Evolutionary conservation across 192 early-diverging fungal genomes (phyloP).

Genomic region (Diversispora eburnea): DNA sequence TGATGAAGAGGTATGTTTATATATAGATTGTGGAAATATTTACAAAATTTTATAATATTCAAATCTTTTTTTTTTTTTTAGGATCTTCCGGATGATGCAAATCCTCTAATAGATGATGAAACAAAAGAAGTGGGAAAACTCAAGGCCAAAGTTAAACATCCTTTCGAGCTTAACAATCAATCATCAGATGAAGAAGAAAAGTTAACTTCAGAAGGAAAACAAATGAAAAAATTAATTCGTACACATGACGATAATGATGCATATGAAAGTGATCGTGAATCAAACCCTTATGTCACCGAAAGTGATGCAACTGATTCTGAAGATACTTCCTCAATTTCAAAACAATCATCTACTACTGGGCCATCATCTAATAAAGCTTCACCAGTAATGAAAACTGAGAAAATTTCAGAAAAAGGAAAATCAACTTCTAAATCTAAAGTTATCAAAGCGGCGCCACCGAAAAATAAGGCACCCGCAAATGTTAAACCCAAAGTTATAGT

Average conservation of each 20-base stretch:
- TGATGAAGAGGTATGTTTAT: conserved; percentile 61
- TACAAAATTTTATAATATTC: not conserved
- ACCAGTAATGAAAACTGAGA: not conserved
- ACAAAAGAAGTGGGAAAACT: conserved; percentile 22
- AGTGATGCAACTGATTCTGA: conserved; percentile 17
- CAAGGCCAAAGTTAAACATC: conserved; percentile 29
- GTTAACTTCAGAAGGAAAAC: conserved; percentile 42
- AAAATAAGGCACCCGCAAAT: not conserved
- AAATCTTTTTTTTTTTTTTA: too few relatives aligned
- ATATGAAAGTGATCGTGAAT: conserved; percentile 60
- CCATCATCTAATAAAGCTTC: not conserved
- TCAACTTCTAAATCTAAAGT: not conserved
- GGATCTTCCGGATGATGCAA: conserved; percentile 45
- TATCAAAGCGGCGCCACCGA: not conserved
- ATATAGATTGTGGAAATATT: not conserved
- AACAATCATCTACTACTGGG: not conserved
- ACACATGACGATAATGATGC: conserved; percentile 60
- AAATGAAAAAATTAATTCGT: conserved; percentile 61
- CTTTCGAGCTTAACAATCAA: conserved; percentile 37
- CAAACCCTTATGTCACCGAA: conserved; percentile 51
- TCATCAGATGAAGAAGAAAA: conserved; percentile 36
- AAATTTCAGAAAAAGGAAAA: conserved; percentile 2
- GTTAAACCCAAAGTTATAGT: not conserved
- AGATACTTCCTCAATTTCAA: not conserved
- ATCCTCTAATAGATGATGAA: conserved; percentile 39